phyloP scores from a whole-genome alignment of 495 filamentous ascomycete genomes.

The Neurospora sp. region DNA sequence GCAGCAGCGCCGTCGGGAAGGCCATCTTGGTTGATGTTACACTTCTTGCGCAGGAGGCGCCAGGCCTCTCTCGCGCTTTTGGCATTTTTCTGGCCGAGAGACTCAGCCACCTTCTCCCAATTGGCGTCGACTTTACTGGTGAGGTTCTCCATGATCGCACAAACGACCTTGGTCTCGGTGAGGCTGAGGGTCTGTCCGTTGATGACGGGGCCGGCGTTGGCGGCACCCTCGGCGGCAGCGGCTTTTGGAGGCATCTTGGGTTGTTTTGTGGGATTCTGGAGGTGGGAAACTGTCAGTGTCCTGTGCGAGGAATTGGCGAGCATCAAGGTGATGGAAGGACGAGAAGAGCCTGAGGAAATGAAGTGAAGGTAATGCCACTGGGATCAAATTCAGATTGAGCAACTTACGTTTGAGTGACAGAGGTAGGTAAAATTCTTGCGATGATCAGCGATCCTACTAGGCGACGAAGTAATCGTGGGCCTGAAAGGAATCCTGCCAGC shows the following conservation, averaged over 20 bases:
- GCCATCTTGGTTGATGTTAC: not conserved
- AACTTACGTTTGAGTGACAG: not conserved
- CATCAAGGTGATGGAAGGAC: too few species aligned
- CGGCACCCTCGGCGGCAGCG: not conserved
- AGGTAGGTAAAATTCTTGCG: not conserved
- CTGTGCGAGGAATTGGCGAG: too few species aligned
- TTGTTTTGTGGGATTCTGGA: not conserved
- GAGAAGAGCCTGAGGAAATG: too few species aligned
- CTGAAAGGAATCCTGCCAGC: too few species aligned
- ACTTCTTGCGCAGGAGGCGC: conserved; percentile 5
- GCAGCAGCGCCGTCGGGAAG: not conserved
- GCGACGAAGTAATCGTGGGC: too few species aligned
- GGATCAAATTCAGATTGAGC: not conserved
- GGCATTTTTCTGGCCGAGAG: not conserved
- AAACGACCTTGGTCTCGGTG: not conserved
- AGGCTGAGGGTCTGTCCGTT: not conserved
- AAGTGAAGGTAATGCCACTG: too few species aligned
- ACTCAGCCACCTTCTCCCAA: not conserved
- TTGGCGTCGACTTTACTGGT: conserved; percentile 3
- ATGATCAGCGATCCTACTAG: not conserved
- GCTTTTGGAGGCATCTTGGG: conserved; percentile 3
- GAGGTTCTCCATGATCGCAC: not conserved
- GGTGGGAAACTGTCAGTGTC: not conserved
- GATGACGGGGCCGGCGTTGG: not conserved
- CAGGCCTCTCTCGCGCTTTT: conserved; percentile 8